These are phyloP conservation scores for Malassezia sp. DNA, from an alignment of 1,284 basidiomycete species.

Conservation along the genomic window DNA sequence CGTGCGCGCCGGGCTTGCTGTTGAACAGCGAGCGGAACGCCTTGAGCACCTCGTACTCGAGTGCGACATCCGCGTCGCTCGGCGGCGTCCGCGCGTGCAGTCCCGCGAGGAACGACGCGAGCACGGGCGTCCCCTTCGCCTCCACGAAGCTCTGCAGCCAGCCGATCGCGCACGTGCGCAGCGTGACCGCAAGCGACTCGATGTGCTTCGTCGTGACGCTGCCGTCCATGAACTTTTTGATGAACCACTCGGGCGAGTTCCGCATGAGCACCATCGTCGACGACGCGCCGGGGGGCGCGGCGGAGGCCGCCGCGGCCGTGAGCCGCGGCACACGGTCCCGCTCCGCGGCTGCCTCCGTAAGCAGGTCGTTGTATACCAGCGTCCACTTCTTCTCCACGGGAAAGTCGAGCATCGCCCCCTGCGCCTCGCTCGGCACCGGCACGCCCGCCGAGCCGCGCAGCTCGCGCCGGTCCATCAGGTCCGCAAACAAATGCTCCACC, in stretches of 20 bases:
- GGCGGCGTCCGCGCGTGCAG: conserved; percentile 36
- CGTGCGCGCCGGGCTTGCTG: conserved; percentile 60
- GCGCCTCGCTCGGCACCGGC: conserved; percentile 30
- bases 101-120: conserved; percentile 59
- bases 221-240: conserved; percentile 75
- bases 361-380: conserved; percentile 73
- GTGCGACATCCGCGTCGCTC: conserved; percentile 55
- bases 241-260: conserved; percentile 55
- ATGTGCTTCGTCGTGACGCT: conserved; percentile 73
- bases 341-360: conserved; percentile 60
- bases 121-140: conserved; percentile 62
- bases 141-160: conserved; percentile 48
- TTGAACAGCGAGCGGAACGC: conserved; percentile 78
- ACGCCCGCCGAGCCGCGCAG: conserved; percentile 37
- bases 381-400: conserved; percentile 73
- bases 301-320: conserved; percentile 49
- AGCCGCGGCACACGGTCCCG: conserved; percentile 50
- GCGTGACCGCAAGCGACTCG: conserved; percentile 62
- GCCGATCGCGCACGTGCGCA: conserved; percentile 52
- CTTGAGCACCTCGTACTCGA: conserved; percentile 83
- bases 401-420: conserved; percentile 42
- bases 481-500: conserved; percentile 43
- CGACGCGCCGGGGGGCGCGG: conserved; percentile 50
- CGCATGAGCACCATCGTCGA: conserved; percentile 34
- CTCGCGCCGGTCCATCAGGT: conserved; percentile 44